Conservation (phyloP, 306 rosid species). For the Rosa multiflora region DNA sequence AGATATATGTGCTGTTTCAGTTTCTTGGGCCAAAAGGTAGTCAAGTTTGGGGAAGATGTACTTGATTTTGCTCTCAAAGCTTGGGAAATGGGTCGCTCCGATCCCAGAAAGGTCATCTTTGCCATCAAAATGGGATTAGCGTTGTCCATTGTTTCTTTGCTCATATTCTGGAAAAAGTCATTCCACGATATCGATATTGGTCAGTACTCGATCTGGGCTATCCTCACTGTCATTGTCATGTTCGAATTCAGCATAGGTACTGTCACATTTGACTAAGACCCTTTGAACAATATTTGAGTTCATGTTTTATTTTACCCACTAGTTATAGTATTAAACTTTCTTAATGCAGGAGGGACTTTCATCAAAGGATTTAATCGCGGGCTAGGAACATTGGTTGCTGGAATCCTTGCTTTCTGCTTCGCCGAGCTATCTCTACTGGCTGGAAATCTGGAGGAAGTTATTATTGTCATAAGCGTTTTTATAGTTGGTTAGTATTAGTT, state of each 20-base stretch:
- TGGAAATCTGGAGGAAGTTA: slow-evolving; percentile 41
- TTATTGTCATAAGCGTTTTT: slow-evolving; percentile 46
- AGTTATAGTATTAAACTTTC: neutral
- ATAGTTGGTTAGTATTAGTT: slow-evolving; percentile 43
- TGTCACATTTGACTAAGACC: neutral
- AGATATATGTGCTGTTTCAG: neutral
- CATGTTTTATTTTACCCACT: neutral
- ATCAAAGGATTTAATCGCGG: slow-evolving; percentile 73
- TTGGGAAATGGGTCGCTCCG: slow-evolving; percentile 58
- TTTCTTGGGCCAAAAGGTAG: slow-evolving; percentile 4
- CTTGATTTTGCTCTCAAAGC: slow-evolving; percentile 18
- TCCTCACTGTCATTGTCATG: slow-evolving; percentile 72
- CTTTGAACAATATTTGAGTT: neutral
- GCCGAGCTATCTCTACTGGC: slow-evolving; percentile 38
- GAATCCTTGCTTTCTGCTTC: slow-evolving; percentile 54
- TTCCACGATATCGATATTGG: slow-evolving; percentile 24
- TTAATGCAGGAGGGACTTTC: slow-evolving; percentile 58
- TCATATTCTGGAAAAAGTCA: slow-evolving; percentile 44
- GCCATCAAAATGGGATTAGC: slow-evolving; percentile 57
- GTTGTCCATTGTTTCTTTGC: slow-evolving; percentile 51
- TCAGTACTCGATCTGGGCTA: slow-evolving; percentile 65
- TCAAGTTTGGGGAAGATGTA: slow-evolving; percentile 5
- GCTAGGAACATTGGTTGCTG: slow-evolving; percentile 65
- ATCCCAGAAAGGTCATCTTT: slow-evolving; percentile 53
- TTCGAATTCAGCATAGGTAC: slow-evolving; percentile 69